Conservation (phyloP, 1,139 yeast genomes). For the Geotrichum reessii region DNA sequence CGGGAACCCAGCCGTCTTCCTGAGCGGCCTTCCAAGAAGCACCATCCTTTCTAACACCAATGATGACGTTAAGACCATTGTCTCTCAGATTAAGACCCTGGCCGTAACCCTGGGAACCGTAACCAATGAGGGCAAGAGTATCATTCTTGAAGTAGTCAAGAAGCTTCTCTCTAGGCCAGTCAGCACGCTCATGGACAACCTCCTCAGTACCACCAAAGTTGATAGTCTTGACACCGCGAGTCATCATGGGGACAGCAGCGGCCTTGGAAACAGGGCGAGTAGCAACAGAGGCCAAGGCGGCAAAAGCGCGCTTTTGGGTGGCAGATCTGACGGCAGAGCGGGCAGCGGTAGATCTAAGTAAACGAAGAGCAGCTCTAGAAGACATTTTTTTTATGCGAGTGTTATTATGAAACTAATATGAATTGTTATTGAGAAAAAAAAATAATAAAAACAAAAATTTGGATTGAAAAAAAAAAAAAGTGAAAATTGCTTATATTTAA, state of each 20-base stretch:
- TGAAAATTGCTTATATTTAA: background rate
- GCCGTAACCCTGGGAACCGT: slow-evolving; percentile 99
- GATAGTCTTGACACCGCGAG: slow-evolving; percentile 90
- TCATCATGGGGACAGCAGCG: slow-evolving; percentile 27
- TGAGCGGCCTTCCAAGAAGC: slow-evolving; percentile 99
- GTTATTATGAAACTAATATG: background rate
- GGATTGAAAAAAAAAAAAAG: background rate
- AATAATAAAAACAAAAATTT: background rate
- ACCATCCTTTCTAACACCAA: slow-evolving; percentile 98
- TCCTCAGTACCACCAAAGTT: slow-evolving; percentile 96
- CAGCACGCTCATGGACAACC: slow-evolving; percentile 95
- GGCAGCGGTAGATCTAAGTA: slow-evolving; percentile 29
- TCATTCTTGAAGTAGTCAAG: slow-evolving; percentile 95
- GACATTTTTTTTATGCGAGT: slow-evolving; percentile 26
- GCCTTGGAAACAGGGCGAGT: slow-evolving; percentile 18
- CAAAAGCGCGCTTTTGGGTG: slow-evolving; percentile 24
- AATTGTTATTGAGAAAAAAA: background rate
- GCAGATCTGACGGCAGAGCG: slow-evolving; percentile 31
- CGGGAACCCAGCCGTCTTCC: slow-evolving; percentile 99
- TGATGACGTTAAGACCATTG: slow-evolving; percentile 93
- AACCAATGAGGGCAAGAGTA: slow-evolving; percentile 95
- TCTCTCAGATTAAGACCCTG: slow-evolving; percentile 99
- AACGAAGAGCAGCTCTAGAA: slow-evolving; percentile 31
- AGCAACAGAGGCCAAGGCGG: slow-evolving; percentile 25
- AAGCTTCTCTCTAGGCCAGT: slow-evolving; percentile 98